A percentile compares a stretch with the other conserved stretches of the same genome.
phyloP scores from a whole-genome alignment of 768 basidiomycete genomes.

The Rhodocollybia butyracea region DNA sequence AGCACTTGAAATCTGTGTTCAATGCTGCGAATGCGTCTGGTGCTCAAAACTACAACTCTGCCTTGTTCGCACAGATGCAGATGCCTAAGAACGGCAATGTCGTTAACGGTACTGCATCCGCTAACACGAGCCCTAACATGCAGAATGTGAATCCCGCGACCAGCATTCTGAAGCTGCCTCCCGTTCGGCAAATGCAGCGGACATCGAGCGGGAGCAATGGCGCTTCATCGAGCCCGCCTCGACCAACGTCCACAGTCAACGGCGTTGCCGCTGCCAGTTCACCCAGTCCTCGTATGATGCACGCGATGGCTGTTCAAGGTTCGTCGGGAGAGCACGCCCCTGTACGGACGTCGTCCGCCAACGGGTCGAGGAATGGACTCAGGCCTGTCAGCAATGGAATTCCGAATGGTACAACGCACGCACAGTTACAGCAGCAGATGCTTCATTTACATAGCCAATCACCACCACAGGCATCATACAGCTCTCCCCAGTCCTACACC shows the following conservation, averaged over 20 bases:
- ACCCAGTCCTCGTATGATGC: constrained; percentile 1
- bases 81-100: neutral
- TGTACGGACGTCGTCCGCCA: constrained; percentile 51
- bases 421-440: constrained; percentile 1
- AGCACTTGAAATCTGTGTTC: constrained; percentile 55
- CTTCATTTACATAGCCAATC: constrained; percentile 1
- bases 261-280: neutral
- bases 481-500: neutral
- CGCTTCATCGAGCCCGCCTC: neutral
- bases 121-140: constrained; percentile 33
- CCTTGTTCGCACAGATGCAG: constrained; percentile 25
- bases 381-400: constrained; percentile 16
- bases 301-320: too few species aligned
- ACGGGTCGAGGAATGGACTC: constrained; percentile 47
- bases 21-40: constrained; percentile 19
- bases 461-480: neutral
- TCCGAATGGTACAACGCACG: neutral
- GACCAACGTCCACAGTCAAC: neutral
- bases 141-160: constrained; percentile 29
- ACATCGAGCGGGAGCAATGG: neutral
- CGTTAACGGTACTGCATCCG: neutral
- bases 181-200: constrained; percentile 36
- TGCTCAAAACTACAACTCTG: constrained; percentile 26
- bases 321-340: constrained; percentile 22
- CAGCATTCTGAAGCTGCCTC: constrained; percentile 41